A percentile compares a stretch with the other conserved stretches of the same genome.
Evolutionary conservation across 148 eudicot genomes (phyloP).

Genomic region (Pharnaceum exiguum): DNA sequence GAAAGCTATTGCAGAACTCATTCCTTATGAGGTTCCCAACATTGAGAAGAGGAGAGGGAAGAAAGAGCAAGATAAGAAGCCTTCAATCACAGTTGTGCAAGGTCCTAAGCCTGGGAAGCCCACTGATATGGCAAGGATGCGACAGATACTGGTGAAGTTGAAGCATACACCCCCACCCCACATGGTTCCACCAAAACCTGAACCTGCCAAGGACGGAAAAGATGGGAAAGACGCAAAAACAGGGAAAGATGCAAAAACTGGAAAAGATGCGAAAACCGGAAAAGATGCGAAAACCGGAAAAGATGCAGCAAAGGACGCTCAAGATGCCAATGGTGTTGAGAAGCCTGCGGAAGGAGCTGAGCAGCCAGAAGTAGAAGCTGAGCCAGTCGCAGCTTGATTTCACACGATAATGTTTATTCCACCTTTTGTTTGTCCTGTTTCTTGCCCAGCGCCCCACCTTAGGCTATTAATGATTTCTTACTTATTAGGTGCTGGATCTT

Average conservation of each 20-base stretch:
- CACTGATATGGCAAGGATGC: conserved; percentile 88
- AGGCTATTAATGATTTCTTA: conserved; percentile 12
- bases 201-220: conserved; percentile 65
- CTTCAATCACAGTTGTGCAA: conserved; percentile 71
- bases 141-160: conserved; percentile 70
- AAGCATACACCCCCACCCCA: conserved; percentile 96
- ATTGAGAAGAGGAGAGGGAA: conserved; percentile 83
- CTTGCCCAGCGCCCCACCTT: neutral
- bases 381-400: conserved; percentile 33
- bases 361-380: conserved; percentile 38
- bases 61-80: conserved; percentile 86
- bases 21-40: conserved; percentile 83
- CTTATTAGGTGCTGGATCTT: conserved; percentile 5
- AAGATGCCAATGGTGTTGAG: conserved; percentile 34
- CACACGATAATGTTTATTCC: conserved; percentile 7
- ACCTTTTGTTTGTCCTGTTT: neutral
- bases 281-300: conserved; percentile 21
- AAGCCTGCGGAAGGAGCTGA: conserved; percentile 32
- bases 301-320: conserved; percentile 23
- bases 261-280: conserved; percentile 22
- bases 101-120: conserved; percentile 99
- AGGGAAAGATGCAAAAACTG: conserved; percentile 30
- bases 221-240: conserved; percentile 31
- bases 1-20: conserved; percentile 85
- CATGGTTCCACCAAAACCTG: conserved; percentile 78